Percentiles rank a stretch among this genome's conserved stretches.
These are phyloP conservation scores for Beauveria sp. DNA, from an alignment of 2,329 filamentous ascomycete genomes.

Conservation along the genomic window DNA sequence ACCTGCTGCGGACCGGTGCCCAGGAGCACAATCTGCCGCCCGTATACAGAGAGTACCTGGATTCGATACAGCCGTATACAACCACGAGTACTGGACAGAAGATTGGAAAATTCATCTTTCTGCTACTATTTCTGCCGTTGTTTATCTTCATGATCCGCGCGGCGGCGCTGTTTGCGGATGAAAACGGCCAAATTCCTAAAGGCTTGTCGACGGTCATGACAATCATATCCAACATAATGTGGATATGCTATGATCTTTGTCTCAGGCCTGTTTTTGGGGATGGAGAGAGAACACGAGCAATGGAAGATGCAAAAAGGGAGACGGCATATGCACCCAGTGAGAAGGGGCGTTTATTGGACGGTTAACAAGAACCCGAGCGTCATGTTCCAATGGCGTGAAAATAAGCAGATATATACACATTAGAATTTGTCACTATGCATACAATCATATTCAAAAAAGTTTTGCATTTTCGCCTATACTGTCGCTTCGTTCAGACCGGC, in stretches of 20 bases:
- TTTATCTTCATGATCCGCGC: slow-evolving; percentile 43
- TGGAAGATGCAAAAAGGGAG: slow-evolving; percentile 16
- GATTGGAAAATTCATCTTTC: slow-evolving; percentile 57
- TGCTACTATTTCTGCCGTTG: slow-evolving; percentile 47
- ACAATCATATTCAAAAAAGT: too few relatives aligned
- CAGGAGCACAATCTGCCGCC: slow-evolving; percentile 70
- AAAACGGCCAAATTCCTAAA: slow-evolving; percentile 57
- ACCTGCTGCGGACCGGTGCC: slow-evolving; percentile 71
- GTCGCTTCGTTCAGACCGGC: too few relatives aligned
- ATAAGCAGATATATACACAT: background rate
- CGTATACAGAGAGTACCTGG: slow-evolving; percentile 70
- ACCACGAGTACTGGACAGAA: slow-evolving; percentile 60
- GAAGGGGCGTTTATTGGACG: background rate
- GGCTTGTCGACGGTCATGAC: slow-evolving; percentile 54
- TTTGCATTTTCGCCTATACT: too few relatives aligned
- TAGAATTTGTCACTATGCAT: background rate
- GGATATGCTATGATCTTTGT: slow-evolving; percentile 37
- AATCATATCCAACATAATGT: slow-evolving; percentile 42
- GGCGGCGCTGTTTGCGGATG: slow-evolving; percentile 47
- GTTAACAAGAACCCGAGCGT: background rate
- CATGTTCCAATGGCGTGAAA: background rate
- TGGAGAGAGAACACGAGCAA: slow-evolving; percentile 58
- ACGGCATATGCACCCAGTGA: slow-evolving; percentile 6
- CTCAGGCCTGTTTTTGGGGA: slow-evolving; percentile 67
- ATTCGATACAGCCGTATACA: slow-evolving; percentile 60